Evolutionary conservation across 129 eudicot genomes (phyloP), one percentile per base, ranked within the genome.

Genomic region (Flaveria trinervia): DNA sequence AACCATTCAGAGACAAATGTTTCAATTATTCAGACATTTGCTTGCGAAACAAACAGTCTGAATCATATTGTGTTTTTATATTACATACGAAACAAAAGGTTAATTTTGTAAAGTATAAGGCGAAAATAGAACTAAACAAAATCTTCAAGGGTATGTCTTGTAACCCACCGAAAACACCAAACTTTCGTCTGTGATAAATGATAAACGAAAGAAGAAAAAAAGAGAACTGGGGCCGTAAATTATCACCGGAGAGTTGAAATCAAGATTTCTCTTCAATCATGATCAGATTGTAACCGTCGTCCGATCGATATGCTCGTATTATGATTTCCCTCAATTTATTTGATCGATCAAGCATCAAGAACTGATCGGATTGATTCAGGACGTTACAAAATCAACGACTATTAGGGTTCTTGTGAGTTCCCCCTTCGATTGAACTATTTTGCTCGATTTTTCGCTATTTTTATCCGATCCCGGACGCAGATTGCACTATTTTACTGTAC

Each of bases 381-480:
- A 62, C 7, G 16, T 75, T 36, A 36, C 62, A 36, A 54, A 72
- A 76, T 64, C 51, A 23, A 28, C 2, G 55, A 45, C 28, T 43
- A 65, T 67, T 80, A 80, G 84, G 84, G 80, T 74, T 80, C 62
- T 13, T 23, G 84, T 80, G 48, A 80, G 84, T 80, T 80, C 76
- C 15, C 60, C 71, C 74, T 67, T 67, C 71, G 48, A 67, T 67
- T 56, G 69, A 80, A 80, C 71, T 80, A 41, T 13, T 74, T 80
- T 7, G 33, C 74, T 67, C 41, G 57, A 12, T 78, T 66, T 52
- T 54, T 46, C 23, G 44, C 49, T 25, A 13, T 12, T 73, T 79
- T 56, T 26, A 52, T 45, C 51, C 12, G 75, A 55, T 80, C 75
- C 30, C 17, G 36, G 17, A 14, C 43, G 46, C 10, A 25, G 66